Evolutionary conservation across 345 rosid species (phyloP), one percentile per base, ranked within the genome.

Genomic region (Populus alba): DNA sequence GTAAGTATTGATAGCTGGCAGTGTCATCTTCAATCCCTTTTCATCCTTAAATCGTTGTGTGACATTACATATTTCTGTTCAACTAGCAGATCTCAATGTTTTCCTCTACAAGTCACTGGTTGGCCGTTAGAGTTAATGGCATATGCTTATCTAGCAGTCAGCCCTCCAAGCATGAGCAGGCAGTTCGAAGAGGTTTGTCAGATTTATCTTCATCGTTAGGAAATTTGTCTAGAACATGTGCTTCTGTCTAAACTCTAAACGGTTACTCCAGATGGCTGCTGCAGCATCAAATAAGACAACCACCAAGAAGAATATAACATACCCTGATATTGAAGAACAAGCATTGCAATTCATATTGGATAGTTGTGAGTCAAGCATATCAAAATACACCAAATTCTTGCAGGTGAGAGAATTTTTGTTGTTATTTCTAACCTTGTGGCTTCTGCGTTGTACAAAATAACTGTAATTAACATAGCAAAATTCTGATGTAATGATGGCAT

Each of bases 41-140:
- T 45, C 45, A 41, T 41, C 17, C 51, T 45, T 45, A 13, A 45
- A 45, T 13, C 1, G 18, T 45, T 45, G 51, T 45, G 51, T 13
- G 6, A 13, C 51, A 15, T 45, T 45, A 22, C 69, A 41, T 69
- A 57, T 41, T 73, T 23, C 70, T 74, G 53, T 59, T 70, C 69
- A 57, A 72, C 31, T 66, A 45, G 80, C 90, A 95, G 98, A 80
- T 86, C 94, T 66, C 90, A 93, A 68, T 90, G 98, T 83, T 96
- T 87, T 72, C 98, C 99, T 1, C 39, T 96, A 39, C 89, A 88
- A 85, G 81, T 96, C 77, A 96, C 94, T 11, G 98, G 99, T 57
- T 92, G 98, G 99, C 98, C 98, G 6, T 66, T 88, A 83, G 98
- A 96, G 87, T 86, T 96, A 62, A 89, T 91, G 92, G 95, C 99